These are phyloP conservation scores for Naematelia encephala DNA, from an alignment of 768 basidiomycete species.

Conservation along the genomic window DNA sequence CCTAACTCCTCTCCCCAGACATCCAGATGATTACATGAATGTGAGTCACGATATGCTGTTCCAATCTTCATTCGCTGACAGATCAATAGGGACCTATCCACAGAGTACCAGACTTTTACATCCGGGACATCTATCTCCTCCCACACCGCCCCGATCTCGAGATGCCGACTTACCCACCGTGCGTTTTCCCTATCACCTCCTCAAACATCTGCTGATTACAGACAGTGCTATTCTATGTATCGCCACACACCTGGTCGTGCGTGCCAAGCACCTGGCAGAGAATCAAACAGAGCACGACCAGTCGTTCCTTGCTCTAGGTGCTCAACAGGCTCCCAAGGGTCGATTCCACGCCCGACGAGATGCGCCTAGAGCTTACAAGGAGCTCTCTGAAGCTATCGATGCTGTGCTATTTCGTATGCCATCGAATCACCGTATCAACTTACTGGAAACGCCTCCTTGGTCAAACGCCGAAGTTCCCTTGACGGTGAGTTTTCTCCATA, in stretches of 20 bases:
- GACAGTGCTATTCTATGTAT: constrained; percentile 1
- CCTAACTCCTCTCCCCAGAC: constrained; percentile 26
- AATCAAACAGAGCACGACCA: constrained; percentile 4
- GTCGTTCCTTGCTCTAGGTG: constrained; percentile 1
- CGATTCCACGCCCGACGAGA: constrained; percentile 3
- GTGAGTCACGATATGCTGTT: constrained; percentile 9
- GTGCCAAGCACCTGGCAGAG: constrained; percentile 9
- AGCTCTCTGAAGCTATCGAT: constrained; percentile 12
- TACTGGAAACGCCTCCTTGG: constrained; percentile 10
- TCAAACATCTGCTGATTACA: background rate
- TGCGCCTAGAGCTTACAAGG: constrained; percentile 19
- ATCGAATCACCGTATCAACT: constrained; percentile 6
- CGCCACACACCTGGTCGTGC: constrained; percentile 10
- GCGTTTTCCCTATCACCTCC: background rate
- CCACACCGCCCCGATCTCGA: constrained; percentile 4
- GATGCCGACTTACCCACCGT: background rate
- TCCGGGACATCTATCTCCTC: constrained; percentile 22
- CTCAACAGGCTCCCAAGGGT: background rate
- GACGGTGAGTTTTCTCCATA: constrained; percentile 13
- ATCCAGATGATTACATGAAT: constrained; percentile 13
- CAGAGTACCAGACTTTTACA: constrained; percentile 16
- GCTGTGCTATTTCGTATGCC: constrained; percentile 15
- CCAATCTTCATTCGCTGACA: background rate
- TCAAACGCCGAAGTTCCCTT: constrained; percentile 15
- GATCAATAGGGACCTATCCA: constrained; percentile 7